A percentile compares a stretch with the other conserved stretches of the same genome.
These are phyloP conservation scores for Emergomyces orientalis DNA, from an alignment of 2,329 filamentous ascomycete species.

Conservation along the genomic window DNA sequence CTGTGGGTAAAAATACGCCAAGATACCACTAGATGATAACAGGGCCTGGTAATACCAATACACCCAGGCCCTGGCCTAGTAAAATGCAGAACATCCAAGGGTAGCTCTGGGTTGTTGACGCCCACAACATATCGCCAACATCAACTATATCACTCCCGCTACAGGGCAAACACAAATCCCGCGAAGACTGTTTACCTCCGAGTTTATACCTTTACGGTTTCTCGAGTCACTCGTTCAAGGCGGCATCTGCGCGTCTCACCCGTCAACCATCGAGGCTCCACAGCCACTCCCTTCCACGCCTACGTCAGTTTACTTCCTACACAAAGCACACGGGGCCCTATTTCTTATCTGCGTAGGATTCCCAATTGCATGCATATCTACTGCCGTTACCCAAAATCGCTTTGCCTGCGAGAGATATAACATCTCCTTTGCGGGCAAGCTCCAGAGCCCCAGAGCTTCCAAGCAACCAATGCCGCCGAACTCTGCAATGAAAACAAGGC, in stretches of 20 bases:
- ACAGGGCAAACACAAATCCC: background rate
- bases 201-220: background rate
- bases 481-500: constrained; percentile 23
- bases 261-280: background rate
- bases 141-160: background rate
- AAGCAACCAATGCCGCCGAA: constrained; percentile 22
- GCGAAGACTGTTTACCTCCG: background rate
- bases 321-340: background rate
- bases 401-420: constrained; percentile 1
- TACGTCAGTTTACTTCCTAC: background rate
- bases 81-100: background rate
- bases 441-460: background rate
- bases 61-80: background rate
- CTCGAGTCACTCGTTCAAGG: background rate
- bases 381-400: background rate
- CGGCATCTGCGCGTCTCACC: background rate
- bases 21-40: background rate
- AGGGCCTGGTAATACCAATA: background rate
- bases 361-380: background rate
- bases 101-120: background rate
- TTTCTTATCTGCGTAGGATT: background rate
- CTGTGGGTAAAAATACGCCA: background rate
- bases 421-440: background rate
- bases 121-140: background rate
- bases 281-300: background rate